Base-by-base conservation (phyloP, 805 yeast genomes). In the Candida mattraensis region DNA sequence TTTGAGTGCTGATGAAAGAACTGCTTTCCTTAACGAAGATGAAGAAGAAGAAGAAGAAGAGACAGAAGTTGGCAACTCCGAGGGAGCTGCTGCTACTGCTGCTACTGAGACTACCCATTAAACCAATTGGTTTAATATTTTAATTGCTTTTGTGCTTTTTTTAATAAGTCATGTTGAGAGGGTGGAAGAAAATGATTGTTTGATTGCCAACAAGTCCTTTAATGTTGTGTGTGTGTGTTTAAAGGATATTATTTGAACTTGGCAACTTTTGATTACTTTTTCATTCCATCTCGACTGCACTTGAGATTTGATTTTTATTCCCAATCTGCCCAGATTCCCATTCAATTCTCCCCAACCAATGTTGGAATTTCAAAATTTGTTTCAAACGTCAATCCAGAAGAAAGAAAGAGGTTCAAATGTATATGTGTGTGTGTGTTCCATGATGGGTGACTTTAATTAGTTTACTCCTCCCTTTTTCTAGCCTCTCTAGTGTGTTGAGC, bases 1-100 rank as follows among this genome's bases (percentile, higher is more conserved):
- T 43, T 66, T 81, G 54, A 67, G 69, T 42, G 54, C 72, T 27
- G 76, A 76, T 35, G 64, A 74, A 36, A 63, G 61, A 32, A 64
- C 57, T 5, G 45, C 61, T 19, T 66, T 61, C 7, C 44, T 58
- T 13, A 52, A 54, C 3, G 64, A 58, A 15, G 64, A 53, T 16
- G 64, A 59, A 14, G 53, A 50, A 4, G 43, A 44, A 8, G 40
- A 36, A 5, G 47, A 37, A 4, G 42, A 25, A 8, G 41, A 35
- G 15, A 41, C 25, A 14, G 25, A 23, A 23, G 25, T n/a, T 12
- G 25, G 25, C 13, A 23, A n/a, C n/a, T n/a, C n/a, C n/a, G n/a
- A n/a, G n/a, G n/a, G n/a, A n/a, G 11, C 25, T n/a, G 28, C 7
- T 23, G 24, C 24, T 24, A 22, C 17, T 18, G 4, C n/a, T 12